These are phyloP conservation scores for Colletotrichum sp. DNA, from an alignment of 2,329 filamentous ascomycete species.

Conservation along the genomic window DNA sequence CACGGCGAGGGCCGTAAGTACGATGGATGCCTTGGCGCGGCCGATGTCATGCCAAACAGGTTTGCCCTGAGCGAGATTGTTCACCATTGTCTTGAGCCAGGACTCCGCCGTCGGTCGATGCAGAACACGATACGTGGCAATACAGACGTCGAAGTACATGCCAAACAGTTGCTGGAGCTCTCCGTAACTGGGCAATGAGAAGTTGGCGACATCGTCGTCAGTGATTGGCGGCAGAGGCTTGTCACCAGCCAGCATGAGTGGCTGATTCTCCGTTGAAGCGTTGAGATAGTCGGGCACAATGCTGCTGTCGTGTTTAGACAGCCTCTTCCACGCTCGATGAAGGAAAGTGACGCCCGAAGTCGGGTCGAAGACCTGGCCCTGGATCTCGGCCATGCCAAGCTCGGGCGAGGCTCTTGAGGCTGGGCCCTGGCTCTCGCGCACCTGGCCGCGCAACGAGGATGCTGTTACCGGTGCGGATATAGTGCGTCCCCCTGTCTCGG, in stretches of 20 bases:
- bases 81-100: conserved; percentile 49
- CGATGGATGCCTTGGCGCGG: conserved; percentile 48
- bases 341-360: conserved; percentile 62
- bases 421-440: conserved; percentile 9
- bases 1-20: conserved; percentile 53
- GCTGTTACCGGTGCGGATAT: background rate
- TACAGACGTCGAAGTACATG: conserved; percentile 65
- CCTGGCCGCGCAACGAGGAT: background rate
- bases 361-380: conserved; percentile 60
- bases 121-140: conserved; percentile 64
- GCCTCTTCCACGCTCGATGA: conserved; percentile 56
- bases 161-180: conserved; percentile 42
- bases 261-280: conserved; percentile 40
- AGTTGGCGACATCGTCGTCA: conserved; percentile 32
- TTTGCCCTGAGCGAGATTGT: conserved; percentile 37
- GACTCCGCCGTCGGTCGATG: conserved; percentile 56
- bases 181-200: conserved; percentile 42
- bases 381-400: conserved; percentile 40
- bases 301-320: conserved; percentile 46
- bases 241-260: conserved; percentile 54
- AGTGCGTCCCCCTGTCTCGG: background rate
- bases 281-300: conserved; percentile 27
- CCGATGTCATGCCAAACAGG: conserved; percentile 45
- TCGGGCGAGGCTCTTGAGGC: conserved; percentile 31
- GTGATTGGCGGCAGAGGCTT: conserved; percentile 44